phyloP scores from a whole-genome alignment of 345 rosid species.

The Lagerstroemia speciosa region DNA sequence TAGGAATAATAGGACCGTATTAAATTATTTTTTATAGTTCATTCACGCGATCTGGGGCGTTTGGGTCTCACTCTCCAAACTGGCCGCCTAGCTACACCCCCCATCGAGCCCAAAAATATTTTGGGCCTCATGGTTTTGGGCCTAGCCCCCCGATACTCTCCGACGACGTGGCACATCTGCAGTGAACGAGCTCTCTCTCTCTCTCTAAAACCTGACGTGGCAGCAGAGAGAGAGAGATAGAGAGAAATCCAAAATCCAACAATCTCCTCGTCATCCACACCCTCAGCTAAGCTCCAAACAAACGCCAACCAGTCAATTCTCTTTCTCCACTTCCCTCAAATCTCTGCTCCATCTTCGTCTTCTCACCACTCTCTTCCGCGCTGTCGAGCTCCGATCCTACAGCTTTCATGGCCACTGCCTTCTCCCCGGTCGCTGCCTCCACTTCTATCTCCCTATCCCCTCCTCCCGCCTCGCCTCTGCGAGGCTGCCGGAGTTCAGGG shows the following conservation, averaged over 20 bases:
- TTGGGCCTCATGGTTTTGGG: neutral
- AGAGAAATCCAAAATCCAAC: no score
- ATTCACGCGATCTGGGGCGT: neutral
- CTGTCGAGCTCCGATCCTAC: neutral
- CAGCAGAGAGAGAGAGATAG: no score
- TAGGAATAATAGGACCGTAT: no score
- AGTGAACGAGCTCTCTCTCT: neutral
- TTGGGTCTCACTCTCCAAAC: neutral
- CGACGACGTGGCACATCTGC: neutral
- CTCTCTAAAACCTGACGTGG: no score
- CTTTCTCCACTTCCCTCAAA: neutral
- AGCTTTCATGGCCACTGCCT: constrained; percentile 28
- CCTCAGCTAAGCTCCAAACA: constrained; percentile 5
- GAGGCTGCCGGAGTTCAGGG: constrained; percentile 18
- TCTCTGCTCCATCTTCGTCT: neutral
- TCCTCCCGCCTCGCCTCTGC: constrained; percentile 11
- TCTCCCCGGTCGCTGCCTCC: constrained; percentile 18
- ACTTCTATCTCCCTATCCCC: constrained; percentile 15
- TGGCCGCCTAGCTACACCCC: no score
- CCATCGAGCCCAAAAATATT: no score
- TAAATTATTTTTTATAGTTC: no score
- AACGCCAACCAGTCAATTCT: constrained; percentile 12
- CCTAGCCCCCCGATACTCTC: neutral
- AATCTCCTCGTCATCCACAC: constrained; percentile 6
- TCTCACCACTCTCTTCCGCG: neutral